Conservation (phyloP, 257 asterid genomes). For the Sherardia arvensis region DNA sequence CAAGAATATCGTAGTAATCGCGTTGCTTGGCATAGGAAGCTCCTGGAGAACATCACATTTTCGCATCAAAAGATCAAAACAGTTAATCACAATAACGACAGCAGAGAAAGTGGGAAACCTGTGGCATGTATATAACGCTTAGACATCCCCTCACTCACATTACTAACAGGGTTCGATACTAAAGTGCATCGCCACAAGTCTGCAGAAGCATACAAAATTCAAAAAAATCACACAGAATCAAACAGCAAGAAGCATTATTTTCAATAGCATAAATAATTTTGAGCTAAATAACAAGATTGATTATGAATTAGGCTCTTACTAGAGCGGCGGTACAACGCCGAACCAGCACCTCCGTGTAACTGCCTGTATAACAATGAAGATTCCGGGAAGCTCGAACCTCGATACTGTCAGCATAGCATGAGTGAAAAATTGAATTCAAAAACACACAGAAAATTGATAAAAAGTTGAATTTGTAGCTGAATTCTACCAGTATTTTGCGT, state of each 20-base stretch:
- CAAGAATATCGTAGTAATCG: conserved; percentile 74
- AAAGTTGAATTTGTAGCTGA: neutral
- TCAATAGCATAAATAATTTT: neutral
- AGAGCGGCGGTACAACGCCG: conserved; percentile 26
- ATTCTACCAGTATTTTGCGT: conserved; percentile 36
- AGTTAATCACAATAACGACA: neutral
- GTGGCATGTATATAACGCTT: conserved; percentile 70
- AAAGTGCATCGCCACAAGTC: conserved; percentile 25
- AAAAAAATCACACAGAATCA: neutral
- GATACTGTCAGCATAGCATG: conserved; percentile 14
- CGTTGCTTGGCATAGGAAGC: conserved; percentile 29
- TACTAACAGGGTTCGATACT: conserved; percentile 21
- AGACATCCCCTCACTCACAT: conserved; percentile 24
- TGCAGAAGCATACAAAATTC: conserved; percentile 28
- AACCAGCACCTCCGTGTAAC: conserved; percentile 17
- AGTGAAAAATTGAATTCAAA: neutral
- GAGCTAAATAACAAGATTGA: neutral
- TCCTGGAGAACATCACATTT: conserved; percentile 29
- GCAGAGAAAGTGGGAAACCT: conserved; percentile 31
- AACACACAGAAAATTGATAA: neutral
- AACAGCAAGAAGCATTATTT: neutral
- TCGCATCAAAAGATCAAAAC: conserved; percentile 10
- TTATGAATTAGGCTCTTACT: conserved; percentile 30
- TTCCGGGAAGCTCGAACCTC: conserved; percentile 21
- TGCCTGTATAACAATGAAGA: conserved; percentile 22